Percentiles rank a stretch among this genome's conserved stretches.
Conservation (phyloP, 2,329 filamentous ascomycete species). For the Botrytis fabae region DNA sequence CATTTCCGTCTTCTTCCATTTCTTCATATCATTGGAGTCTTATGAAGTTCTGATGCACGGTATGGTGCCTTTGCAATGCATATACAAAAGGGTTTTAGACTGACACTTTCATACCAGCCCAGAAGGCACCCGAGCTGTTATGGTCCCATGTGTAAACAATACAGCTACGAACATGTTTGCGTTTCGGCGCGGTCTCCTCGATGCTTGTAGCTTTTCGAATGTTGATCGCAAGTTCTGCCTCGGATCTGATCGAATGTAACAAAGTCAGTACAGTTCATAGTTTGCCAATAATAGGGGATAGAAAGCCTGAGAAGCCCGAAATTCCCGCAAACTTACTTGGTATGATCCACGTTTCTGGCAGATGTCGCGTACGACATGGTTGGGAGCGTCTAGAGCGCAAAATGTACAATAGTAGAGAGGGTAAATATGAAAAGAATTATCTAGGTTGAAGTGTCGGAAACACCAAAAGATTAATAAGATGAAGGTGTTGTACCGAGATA, state of each 20-base stretch:
- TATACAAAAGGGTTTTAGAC: conserved; percentile 41
- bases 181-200: conserved; percentile 68
- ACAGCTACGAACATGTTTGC: conserved; percentile 95
- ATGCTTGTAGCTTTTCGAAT: conserved; percentile 69
- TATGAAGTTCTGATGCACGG: background rate
- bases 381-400: conserved; percentile 30
- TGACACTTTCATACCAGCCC: conserved; percentile 98
- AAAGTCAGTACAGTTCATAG: conserved; percentile 25
- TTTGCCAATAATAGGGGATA: background rate
- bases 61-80: background rate
- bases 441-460: conserved; percentile 7
- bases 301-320: conserved; percentile 18
- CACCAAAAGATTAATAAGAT: background rate
- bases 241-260: conserved; percentile 51
- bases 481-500: conserved; percentile 12
- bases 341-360: conserved; percentile 40
- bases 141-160: conserved; percentile 99
- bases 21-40: conserved; percentile 14
- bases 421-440: background rate
- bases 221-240: conserved; percentile 68
- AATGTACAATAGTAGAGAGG: conserved; percentile 17
- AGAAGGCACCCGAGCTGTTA: conserved; percentile 92
- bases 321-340: conserved; percentile 37
- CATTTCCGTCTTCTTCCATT: background rate
- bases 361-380: conserved; percentile 35